A percentile compares a stretch with the other conserved stretches of the same genome.
Conservation (phyloP, 2,329 filamentous ascomycete species). For the Rugonectria rugulosa region DNA sequence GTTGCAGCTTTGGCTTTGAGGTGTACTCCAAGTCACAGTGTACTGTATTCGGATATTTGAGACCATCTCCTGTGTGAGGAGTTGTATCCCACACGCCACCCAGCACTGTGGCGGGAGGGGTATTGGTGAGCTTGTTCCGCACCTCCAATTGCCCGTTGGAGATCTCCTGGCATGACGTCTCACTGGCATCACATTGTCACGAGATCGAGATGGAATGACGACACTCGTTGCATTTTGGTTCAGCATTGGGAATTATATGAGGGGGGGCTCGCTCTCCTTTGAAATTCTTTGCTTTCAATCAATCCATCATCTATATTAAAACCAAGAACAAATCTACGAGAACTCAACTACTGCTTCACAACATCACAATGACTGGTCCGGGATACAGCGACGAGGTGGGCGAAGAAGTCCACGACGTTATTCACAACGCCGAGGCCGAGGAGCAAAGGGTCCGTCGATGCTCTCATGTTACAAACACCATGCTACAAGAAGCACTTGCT, state of each 20-base stretch:
- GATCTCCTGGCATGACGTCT: constrained; percentile 35
- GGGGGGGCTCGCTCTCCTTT: neutral
- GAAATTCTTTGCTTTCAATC: neutral
- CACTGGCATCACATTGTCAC: constrained; percentile 32
- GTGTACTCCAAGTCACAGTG: neutral
- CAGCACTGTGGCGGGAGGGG: constrained; percentile 37
- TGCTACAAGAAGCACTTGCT: neutral
- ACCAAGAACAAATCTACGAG: neutral
- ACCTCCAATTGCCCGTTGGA: constrained; percentile 28
- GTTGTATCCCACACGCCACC: too few species aligned
- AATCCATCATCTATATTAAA: neutral
- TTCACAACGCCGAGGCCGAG: constrained; percentile 44
- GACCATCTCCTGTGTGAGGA: too few species aligned
- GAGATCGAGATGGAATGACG: constrained; percentile 29
- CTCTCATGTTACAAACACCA: neutral
- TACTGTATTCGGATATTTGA: constrained; percentile 7
- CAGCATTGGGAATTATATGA: constrained; percentile 29
- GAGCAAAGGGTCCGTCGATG: constrained; percentile 39
- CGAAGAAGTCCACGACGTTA: constrained; percentile 44
- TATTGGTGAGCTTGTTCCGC: constrained; percentile 22
- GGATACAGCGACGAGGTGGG: constrained; percentile 40
- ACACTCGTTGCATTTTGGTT: constrained; percentile 9
- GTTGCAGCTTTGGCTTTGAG: too few species aligned
- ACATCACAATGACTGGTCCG: constrained; percentile 30
- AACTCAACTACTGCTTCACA: neutral